Base-by-base conservation (phyloP, 352 stramenopile species). In the Pythium guiyangense region DNA sequence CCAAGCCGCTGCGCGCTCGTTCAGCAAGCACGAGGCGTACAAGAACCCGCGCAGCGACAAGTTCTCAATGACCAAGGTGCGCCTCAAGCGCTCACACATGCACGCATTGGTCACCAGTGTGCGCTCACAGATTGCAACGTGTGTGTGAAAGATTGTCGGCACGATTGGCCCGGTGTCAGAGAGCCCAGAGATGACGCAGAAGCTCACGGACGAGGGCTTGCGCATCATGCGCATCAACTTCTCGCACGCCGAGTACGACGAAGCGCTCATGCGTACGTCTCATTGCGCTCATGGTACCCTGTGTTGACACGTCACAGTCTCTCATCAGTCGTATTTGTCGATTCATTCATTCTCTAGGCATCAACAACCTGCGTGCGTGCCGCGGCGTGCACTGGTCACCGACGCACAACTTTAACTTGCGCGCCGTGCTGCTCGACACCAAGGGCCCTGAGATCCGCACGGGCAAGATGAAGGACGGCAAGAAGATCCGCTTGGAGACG, bases 221-320 rank as follows among this genome's bases (percentile, higher is more conserved):
- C 81, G 90, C 63, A 94, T 98, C 58, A 95, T 96, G 68, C 84
- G 94, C 64, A 88, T 98, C 54, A 98, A 98, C 79, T 98, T 98
- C 62, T 97, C 88, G n/a, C 94, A 98, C 66, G 90, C 90, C 45
- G 90, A 95, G 60, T 84, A 89, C 57, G 83, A 95, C 67, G 86
- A 94, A 62, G 83, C 85, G 42, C 62, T 84, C 42, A 62, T 79
- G 60, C 85, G 85, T 62, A 55, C 47, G 55, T 62, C n/a, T 37
- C 0, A 46, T 62, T 25, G 45, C 34, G 26, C 14, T 48, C 22
- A 31, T 37, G 0, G 15, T 18, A 47, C 35, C 52, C 8, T 50
- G 1, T 48, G 6, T 17, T 4, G 4, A 58, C 29, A 55, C 27
- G 9, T 17, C 39, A 39, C 34, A 39, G 34, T 11, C 8, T 11